Base-by-base conservation (phyloP, 2,329 filamentous ascomycete genomes). In the Diaporthe sp. region DNA sequence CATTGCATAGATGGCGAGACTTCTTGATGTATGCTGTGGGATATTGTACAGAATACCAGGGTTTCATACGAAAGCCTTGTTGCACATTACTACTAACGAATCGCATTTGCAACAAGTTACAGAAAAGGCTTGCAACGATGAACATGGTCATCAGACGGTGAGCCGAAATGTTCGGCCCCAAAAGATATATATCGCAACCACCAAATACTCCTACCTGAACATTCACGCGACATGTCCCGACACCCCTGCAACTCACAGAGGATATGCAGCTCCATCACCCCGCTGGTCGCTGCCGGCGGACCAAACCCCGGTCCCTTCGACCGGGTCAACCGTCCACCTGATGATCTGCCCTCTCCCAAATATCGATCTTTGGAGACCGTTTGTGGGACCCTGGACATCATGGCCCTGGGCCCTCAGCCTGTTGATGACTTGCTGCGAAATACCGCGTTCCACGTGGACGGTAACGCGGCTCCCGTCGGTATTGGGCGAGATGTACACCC, bases 291-390 rank as follows among this genome's bases (percentile, higher is more conserved):
- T 98, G 0, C 95, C 96, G 0, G 92, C 96, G 73, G 94, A 97
- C 91, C 94, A 98, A 2, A 98, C 89, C 9, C 91, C 87, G 42
- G 89, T 88, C 4, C 91, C 91, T 58, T 97, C 94, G 5, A 90
- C 82, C 0, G 86, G 83, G 78, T 98, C 95, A 37, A 93, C 86
- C 82, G 94, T 92, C 82, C 92, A 92, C 75, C 95, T 87, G 77
- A 98, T 97, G 67, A 98, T 89, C 87, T 98, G 96, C 0, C 96
- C 96, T 4, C 95, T 88, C 0, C 96, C 96, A 86, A 98, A 98
- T 85, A 94, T 86, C 1, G 88, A 88, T 76, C 96, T 89, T 49
- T 85, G 85, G 83, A 89, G 89, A 0, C 92, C 95, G n/a, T 79
- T 88, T 2, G 97, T 85, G 31, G 96, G 88, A 13, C 37, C 37